Conservation (phyloP, 2,329 filamentous ascomycete genomes). For the Exophiala bonariae region DNA sequence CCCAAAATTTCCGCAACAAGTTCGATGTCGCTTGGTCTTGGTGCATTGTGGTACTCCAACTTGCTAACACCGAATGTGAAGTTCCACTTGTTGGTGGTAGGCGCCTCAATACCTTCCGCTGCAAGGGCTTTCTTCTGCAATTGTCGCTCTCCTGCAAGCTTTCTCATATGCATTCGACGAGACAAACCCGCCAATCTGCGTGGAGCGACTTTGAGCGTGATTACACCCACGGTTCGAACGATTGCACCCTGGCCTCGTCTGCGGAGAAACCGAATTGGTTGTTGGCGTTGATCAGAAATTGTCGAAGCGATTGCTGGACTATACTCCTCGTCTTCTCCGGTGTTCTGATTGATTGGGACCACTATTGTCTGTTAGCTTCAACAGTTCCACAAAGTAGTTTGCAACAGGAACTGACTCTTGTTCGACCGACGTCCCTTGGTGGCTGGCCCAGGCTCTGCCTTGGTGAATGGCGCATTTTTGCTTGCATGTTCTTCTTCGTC, state of each 20-base stretch:
- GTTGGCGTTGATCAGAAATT: too few relatives aligned
- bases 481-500: too few relatives aligned
- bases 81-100: not conserved
- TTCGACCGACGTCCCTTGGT: too few relatives aligned
- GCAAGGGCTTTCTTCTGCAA: not conserved
- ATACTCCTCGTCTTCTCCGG: not conserved
- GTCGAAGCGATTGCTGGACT: too few relatives aligned
- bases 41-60: not conserved
- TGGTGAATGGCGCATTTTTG: too few relatives aligned
- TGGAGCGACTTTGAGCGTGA: not conserved
- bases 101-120: not conserved
- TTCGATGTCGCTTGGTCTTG: conserved; percentile 1
- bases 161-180: not conserved
- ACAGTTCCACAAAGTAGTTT: not conserved
- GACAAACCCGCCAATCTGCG: not conserved
- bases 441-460: too few relatives aligned
- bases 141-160: not conserved
- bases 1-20: conserved; percentile 12
- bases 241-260: not conserved
- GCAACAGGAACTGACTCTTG: too few relatives aligned
- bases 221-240: not conserved
- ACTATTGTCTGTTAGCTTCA: not conserved
- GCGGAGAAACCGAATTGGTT: not conserved
- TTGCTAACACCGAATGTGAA: conserved; percentile 19
- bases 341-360: not conserved